Percentiles rank a stretch among this genome's conserved stretches.
These are phyloP conservation scores for Bruguiera gymnorhiza DNA, from an alignment of 345 rosid genomes.

Conservation along the genomic window DNA sequence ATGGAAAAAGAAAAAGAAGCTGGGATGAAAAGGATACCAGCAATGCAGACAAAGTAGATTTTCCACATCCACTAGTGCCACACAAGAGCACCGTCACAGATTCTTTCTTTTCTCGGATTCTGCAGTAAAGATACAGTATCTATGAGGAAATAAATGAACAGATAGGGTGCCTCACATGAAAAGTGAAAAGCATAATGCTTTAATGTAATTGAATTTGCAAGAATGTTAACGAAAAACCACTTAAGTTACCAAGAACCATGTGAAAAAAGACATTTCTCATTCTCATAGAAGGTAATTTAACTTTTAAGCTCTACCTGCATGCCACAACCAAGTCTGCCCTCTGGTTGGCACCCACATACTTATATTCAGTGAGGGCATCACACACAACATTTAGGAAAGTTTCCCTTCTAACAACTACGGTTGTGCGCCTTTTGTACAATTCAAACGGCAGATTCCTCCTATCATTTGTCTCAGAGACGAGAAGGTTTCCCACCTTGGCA, in stretches of 20 bases:
- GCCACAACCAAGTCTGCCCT: constrained; percentile 94
- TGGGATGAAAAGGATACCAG: constrained; percentile 53
- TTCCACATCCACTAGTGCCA: constrained; percentile 99
- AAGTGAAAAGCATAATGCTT: too few relatives aligned
- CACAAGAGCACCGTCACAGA: constrained; percentile 94
- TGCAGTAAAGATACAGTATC: constrained; percentile 38
- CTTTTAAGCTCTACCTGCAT: constrained; percentile 63
- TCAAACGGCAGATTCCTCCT: constrained; percentile 60
- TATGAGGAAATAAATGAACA: not conserved
- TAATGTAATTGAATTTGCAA: not conserved
- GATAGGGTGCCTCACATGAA: too few relatives aligned
- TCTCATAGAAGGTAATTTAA: constrained; percentile 8
- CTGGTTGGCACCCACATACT: constrained; percentile 92
- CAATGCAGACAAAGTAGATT: constrained; percentile 98
- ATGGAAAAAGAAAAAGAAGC: constrained; percentile 10
- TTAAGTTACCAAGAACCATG: too few relatives aligned
- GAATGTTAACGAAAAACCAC: not conserved
- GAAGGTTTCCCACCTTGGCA: constrained; percentile 23
- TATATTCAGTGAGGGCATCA: constrained; percentile 73
- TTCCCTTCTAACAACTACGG: constrained; percentile 66
- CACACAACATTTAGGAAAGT: constrained; percentile 79
- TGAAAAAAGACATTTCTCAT: not conserved
- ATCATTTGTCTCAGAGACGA: constrained; percentile 27
- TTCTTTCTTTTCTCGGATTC: constrained; percentile 97
- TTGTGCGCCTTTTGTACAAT: constrained; percentile 82